Percentiles rank a stretch among this genome's conserved stretches.
phyloP scores from a whole-genome alignment of 2,329 filamentous ascomycete species.

The Amphichorda felina region DNA sequence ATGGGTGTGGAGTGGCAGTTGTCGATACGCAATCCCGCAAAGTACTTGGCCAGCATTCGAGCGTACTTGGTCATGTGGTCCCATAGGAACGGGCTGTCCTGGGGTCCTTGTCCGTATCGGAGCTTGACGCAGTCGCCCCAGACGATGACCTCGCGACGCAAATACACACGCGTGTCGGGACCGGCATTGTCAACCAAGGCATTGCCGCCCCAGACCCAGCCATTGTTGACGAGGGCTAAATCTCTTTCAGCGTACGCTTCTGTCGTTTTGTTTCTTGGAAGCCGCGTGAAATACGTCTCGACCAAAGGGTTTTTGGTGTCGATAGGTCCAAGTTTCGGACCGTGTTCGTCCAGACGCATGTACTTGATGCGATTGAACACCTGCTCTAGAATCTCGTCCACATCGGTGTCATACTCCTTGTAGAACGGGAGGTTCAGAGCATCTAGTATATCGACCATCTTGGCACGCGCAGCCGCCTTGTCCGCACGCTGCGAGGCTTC shows the following conservation, averaged over 20 bases:
- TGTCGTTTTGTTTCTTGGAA: slow-evolving; percentile 69
- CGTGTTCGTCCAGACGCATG: slow-evolving; percentile 81
- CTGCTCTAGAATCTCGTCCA: slow-evolving; percentile 76
- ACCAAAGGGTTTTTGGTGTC: slow-evolving; percentile 69
- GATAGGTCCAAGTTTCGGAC: slow-evolving; percentile 75
- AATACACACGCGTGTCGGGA: slow-evolving; percentile 77
- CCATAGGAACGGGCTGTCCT: slow-evolving; percentile 92
- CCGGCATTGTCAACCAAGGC: slow-evolving; percentile 91
- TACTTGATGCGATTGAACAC: slow-evolving; percentile 94
- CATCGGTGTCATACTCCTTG: slow-evolving; percentile 79
- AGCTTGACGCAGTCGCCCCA: slow-evolving; percentile 99
- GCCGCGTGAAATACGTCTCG: slow-evolving; percentile 87
- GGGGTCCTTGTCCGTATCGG: slow-evolving; percentile 66
- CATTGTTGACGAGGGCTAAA: slow-evolving; percentile 83
- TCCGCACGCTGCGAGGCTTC: slow-evolving; percentile 30
- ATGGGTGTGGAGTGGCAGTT: slow-evolving; percentile 96
- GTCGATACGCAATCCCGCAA: slow-evolving; percentile 90
- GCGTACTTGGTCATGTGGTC: slow-evolving; percentile 93
- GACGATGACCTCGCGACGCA: slow-evolving; percentile 91
- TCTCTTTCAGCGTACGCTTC: slow-evolving; percentile 64
- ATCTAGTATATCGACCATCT: slow-evolving; percentile 57
- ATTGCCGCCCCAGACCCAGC: slow-evolving; percentile 98
- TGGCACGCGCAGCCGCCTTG: slow-evolving; percentile 35
- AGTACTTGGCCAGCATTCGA: slow-evolving; percentile 84
- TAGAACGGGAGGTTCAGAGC: slow-evolving; percentile 83